Percentiles rank a stretch among this genome's conserved stretches.
phyloP scores from a whole-genome alignment of 768 basidiomycete species.

The Collybiopsis confluens region DNA sequence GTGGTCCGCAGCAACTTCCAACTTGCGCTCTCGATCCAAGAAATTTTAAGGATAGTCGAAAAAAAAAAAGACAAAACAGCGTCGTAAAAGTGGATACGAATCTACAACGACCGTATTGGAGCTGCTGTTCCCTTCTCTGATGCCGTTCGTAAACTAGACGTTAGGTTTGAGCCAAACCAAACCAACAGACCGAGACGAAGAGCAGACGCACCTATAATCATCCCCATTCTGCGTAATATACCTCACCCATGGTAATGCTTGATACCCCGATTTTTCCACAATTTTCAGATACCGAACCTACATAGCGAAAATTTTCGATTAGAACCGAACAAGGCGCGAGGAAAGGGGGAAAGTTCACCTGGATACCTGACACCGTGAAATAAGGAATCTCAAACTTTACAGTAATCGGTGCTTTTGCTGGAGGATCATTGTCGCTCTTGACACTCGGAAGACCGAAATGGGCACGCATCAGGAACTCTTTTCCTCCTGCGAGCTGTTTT shows the following conservation, averaged over 20 bases:
- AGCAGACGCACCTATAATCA: conserved; percentile 66
- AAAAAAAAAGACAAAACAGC: too few relatives aligned
- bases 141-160: conserved; percentile 7
- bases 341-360: conserved; percentile 24
- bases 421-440: conserved; percentile 68
- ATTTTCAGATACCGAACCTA: conserved; percentile 93
- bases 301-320: background rate
- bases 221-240: conserved; percentile 92
- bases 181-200: background rate
- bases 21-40: too few relatives aligned
- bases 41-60: too few relatives aligned
- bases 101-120: conserved; percentile 7
- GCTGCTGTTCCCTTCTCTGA: conserved; percentile 8
- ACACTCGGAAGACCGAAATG: conserved; percentile 97
- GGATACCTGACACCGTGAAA: conserved; percentile 96
- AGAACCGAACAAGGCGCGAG: background rate
- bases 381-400: conserved; percentile 99
- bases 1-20: too few relatives aligned
- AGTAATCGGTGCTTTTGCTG: conserved; percentile 86
- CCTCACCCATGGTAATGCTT: conserved; percentile 93
- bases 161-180: too few relatives aligned
- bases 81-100: too few relatives aligned
- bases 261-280: conserved; percentile 97
- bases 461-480: conserved; percentile 97
- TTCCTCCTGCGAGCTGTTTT: conserved; percentile 92